These are phyloP conservation scores for Dunaliella sp. DNA, from an alignment of 139 green algal genomes.

Conservation along the genomic window DNA sequence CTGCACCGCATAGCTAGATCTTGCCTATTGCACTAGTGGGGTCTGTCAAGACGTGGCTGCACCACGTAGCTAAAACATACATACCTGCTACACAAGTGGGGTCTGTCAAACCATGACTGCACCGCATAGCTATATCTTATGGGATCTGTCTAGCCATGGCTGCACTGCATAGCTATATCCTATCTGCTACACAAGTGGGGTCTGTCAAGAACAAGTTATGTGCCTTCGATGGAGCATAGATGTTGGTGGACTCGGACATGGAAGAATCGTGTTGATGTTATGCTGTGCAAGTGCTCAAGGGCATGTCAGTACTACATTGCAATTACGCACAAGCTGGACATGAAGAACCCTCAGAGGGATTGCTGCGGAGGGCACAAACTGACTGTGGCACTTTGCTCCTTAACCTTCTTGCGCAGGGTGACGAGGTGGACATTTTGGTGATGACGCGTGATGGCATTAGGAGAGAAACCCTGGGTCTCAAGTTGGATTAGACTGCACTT, in stretches of 20 bases:
- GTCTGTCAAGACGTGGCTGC: neutral
- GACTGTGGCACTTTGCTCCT: neutral
- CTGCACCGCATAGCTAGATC: no score
- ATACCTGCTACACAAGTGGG: no score
- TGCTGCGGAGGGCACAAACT: neutral
- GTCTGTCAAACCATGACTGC: neutral
- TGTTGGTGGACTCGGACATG: no score
- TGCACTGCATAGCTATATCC: no score
- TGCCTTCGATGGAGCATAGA: no score
- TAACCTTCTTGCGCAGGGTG: constrained; percentile 62
- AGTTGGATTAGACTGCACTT: constrained; percentile 92
- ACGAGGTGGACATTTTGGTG: constrained; percentile 94
- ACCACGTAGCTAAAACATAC: neutral
- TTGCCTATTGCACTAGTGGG: neutral
- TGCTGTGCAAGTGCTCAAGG: neutral
- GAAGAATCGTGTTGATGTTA: no score
- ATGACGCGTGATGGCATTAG: constrained; percentile 86
- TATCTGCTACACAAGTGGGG: neutral
- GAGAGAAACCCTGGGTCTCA: constrained; percentile 78
- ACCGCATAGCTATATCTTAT: no score
- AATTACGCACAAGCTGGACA: no score
- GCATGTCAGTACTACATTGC: neutral
- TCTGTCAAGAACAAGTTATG: no score
- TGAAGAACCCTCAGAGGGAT: no score
- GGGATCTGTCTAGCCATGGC: no score